Conservation (phyloP, 192 early-diverging fungal genomes). For the Coemansia sp. region DNA sequence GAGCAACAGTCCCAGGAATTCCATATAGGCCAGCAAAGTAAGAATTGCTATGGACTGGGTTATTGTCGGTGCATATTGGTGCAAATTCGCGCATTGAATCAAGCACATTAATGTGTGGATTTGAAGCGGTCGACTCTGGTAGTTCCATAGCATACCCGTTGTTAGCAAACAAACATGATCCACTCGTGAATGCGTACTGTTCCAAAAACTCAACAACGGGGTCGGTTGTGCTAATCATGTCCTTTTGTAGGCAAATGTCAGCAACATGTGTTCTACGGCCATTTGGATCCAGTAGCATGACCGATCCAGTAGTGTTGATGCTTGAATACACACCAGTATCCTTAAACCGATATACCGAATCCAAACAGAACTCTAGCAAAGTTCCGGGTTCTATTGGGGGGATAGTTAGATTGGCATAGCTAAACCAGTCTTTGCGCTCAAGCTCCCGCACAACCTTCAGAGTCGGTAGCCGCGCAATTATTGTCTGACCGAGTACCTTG, state of each 20-base stretch:
- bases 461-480: conserved; percentile 63
- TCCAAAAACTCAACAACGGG: conserved; percentile 80
- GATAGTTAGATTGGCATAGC: conserved; percentile 6
- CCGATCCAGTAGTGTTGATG: conserved; percentile 69
- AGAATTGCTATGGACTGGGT: conserved; percentile 90
- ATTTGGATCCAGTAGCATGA: conserved; percentile 55
- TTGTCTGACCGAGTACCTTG: conserved; percentile 64
- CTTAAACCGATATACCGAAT: conserved; percentile 67
- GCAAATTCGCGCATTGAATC: conserved; percentile 79
- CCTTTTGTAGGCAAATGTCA: conserved; percentile 66
- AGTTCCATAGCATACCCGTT: conserved; percentile 55
- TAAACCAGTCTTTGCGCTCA: conserved; percentile 83
- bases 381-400: conserved; percentile 53
- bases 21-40: conserved; percentile 84
- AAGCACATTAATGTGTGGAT: conserved; percentile 52
- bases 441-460: conserved; percentile 76
- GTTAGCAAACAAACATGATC: conserved; percentile 70
- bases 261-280: conserved; percentile 72
- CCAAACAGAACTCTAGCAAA: conserved; percentile 79
- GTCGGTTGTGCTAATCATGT: conserved; percentile 64
- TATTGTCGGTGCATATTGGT: conserved; percentile 76
- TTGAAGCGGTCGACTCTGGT: not conserved
- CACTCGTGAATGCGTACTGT: conserved; percentile 67
- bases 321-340: conserved; percentile 60
- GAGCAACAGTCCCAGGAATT: conserved; percentile 86